Conservation (phyloP, 1,284 basidiomycete species). For the Irpex sp. region DNA sequence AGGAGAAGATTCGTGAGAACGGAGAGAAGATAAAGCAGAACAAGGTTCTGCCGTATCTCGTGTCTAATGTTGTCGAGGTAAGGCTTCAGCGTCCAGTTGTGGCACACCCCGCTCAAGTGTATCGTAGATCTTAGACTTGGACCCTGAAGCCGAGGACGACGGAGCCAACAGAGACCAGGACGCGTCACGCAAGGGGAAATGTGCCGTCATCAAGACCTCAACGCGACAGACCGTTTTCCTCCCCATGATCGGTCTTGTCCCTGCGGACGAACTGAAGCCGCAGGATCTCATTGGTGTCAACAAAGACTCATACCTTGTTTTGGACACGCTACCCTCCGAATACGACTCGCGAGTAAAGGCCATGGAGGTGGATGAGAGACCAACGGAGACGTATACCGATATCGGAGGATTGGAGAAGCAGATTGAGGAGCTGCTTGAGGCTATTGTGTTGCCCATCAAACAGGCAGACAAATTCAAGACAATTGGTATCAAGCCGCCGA, state of each 20-base stretch:
- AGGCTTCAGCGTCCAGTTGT: conserved; percentile 16
- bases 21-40: conserved; percentile 99
- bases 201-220: conserved; percentile 98
- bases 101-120: background rate
- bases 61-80: conserved; percentile 96
- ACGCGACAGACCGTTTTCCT: conserved; percentile 98
- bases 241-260: conserved; percentile 95
- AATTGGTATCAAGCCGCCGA: conserved; percentile 77
- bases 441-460: conserved; percentile 80
- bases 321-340: conserved; percentile 83
- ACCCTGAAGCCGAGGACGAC: conserved; percentile 90
- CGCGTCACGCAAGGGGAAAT: conserved; percentile 94
- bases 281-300: conserved; percentile 98
- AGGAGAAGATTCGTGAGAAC: conserved; percentile 98
- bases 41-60: conserved; percentile 97
- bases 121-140: conserved; percentile 86
- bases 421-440: conserved; percentile 79
- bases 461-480: conserved; percentile 82
- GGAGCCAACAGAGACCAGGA: conserved; percentile 93
- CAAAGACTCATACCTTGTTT: conserved; percentile 98
- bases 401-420: conserved; percentile 82
- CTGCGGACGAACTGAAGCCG: conserved; percentile 85
- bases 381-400: conserved; percentile 78
- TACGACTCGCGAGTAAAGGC: conserved; percentile 81
- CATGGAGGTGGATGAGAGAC: conserved; percentile 91